Conservation (phyloP, 2,329 filamentous ascomycete genomes). For the Amauroascus verrucosus region DNA sequence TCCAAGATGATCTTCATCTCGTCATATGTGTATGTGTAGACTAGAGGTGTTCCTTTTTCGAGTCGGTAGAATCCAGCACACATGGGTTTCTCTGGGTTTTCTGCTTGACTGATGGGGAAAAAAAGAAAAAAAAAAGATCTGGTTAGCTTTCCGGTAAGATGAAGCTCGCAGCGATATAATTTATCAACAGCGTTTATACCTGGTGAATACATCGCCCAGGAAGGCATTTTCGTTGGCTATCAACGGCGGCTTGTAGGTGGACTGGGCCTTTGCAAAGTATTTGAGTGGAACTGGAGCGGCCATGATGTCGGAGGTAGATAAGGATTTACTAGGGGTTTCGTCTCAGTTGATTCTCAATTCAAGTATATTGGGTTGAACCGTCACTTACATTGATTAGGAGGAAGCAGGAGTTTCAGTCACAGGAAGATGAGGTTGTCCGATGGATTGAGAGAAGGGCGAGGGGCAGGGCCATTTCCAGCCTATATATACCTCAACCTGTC, state of each 20-base stretch:
- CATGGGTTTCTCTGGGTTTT: conserved; percentile 50
- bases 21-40: conserved; percentile 60
- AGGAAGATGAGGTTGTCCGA: background rate
- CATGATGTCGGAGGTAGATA: conserved; percentile 8
- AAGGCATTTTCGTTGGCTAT: conserved; percentile 60
- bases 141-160: background rate
- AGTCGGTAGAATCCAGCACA: conserved; percentile 56
- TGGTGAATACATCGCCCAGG: conserved; percentile 52
- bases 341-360: background rate
- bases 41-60: conserved; percentile 56
- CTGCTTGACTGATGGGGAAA: conserved; percentile 38
- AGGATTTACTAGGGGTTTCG: background rate
- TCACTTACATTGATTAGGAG: background rate
- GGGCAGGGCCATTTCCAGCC: background rate
- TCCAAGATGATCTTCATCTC: conserved; percentile 67
- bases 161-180: background rate
- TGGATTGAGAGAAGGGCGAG: background rate
- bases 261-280: conserved; percentile 50
- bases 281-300: conserved; percentile 32
- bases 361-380: background rate
- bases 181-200: conserved; percentile 26
- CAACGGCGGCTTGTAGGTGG: conserved; percentile 52
- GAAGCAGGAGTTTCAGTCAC: no score
- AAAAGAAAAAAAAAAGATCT: background rate
- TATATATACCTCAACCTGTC: background rate